Percentiles rank a stretch among this genome's conserved stretches.
These are phyloP conservation scores for Coemansia sp. DNA, from an alignment of 192 early-diverging fungal genomes.

Conservation along the genomic window DNA sequence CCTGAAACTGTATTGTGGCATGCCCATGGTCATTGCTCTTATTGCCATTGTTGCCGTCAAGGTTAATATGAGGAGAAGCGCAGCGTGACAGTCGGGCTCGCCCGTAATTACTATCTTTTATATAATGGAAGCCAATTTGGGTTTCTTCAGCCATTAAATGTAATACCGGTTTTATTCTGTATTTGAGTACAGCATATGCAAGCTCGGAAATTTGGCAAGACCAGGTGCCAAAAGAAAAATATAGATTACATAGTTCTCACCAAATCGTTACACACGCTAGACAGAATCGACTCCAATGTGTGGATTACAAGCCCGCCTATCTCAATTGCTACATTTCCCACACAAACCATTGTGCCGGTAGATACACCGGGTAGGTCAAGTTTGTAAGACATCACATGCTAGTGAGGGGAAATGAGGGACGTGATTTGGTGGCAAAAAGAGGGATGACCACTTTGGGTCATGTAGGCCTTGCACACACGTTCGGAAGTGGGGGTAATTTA, in stretches of 20 bases:
- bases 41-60: slow-evolving; percentile 39
- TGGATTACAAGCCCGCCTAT: not conserved
- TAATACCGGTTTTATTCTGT: too few relatives aligned
- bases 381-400: slow-evolving; percentile 1
- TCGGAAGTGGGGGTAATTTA: slow-evolving; percentile 9
- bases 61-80: slow-evolving; percentile 15
- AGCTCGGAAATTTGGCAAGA: not conserved
- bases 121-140: not conserved
- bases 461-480: not conserved
- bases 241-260: not conserved
- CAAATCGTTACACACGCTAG: not conserved
- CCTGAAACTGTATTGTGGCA: slow-evolving; percentile 42
- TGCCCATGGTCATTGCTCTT: slow-evolving; percentile 46
- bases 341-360: slow-evolving; percentile 6
- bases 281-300: not conserved
- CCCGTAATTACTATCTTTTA: not conserved
- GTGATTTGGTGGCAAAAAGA: not conserved
- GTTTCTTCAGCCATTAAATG: not conserved
- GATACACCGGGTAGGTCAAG: not conserved
- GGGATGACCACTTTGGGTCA: not conserved
- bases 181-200: not conserved
- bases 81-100: slow-evolving; percentile 1
- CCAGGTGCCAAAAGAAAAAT: not conserved
- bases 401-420: slow-evolving; percentile 1
- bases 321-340: not conserved